phyloP scores from a whole-genome alignment of 2,329 filamentous ascomycete species.

The Zalaria obscura region DNA sequence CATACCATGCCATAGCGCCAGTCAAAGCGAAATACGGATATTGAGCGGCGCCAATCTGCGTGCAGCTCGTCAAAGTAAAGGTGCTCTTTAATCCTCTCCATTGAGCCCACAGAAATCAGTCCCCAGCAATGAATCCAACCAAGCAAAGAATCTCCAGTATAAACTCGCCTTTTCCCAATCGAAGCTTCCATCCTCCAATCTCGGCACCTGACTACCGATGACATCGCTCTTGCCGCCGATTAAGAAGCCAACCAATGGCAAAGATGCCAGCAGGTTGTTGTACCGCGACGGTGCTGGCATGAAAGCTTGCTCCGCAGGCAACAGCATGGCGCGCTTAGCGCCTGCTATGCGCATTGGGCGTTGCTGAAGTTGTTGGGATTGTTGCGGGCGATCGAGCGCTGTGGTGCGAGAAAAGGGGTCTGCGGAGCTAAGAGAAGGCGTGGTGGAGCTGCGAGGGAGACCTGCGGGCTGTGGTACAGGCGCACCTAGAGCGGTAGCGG shows the following conservation, averaged over 20 bases:
- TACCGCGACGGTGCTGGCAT: constrained; percentile 28
- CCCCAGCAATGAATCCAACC: constrained; percentile 40
- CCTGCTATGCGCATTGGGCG: constrained; percentile 18
- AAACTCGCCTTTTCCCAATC: constrained; percentile 53
- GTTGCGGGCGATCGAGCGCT: constrained; percentile 1
- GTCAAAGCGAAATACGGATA: too few species aligned
- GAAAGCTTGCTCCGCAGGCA: constrained; percentile 31
- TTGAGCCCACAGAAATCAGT: constrained; percentile 48
- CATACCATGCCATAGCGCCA: too few species aligned
- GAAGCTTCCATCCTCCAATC: constrained; percentile 59
- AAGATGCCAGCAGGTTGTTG: constrained; percentile 11
- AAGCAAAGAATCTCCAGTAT: constrained; percentile 48
- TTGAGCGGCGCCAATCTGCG: too few species aligned
- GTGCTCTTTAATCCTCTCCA: constrained; percentile 26
- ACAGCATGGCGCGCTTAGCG: constrained; percentile 24
- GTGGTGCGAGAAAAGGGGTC: constrained; percentile 1
- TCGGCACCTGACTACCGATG: constrained; percentile 62
- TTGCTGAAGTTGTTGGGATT: constrained; percentile 1
- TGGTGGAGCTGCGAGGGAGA: neutral
- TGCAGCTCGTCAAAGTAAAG: too few species aligned
- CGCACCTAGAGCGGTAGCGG: constrained; percentile 22
- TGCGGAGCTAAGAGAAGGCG: constrained; percentile 1
- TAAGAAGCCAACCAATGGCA: constrained; percentile 18
- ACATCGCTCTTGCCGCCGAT: constrained; percentile 37
- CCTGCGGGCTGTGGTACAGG: neutral